Evolutionary conservation across 1,139 yeast species (phyloP).

Genomic region (Suhomyces panamericanus): DNA sequence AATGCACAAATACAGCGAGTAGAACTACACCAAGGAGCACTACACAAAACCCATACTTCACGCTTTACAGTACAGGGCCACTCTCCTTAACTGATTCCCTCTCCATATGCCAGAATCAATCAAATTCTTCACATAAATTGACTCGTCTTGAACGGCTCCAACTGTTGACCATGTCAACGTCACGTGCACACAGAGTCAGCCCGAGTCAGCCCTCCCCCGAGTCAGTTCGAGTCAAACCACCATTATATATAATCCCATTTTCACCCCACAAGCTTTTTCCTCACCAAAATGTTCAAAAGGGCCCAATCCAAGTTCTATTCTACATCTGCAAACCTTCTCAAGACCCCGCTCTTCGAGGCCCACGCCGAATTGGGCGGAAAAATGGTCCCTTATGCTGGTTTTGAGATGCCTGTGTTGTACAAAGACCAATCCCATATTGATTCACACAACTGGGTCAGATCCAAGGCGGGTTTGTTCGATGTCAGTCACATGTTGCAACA

Average conservation of each 20-base stretch:
- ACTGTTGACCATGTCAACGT: background rate
- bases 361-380: constrained; percentile 81
- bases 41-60: no score
- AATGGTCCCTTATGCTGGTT: constrained; percentile 95
- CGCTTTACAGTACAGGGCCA: no score
- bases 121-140: no score
- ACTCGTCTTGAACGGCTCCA: no score
- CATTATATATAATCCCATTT: constrained; percentile 1
- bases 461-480: constrained; percentile 86
- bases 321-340: constrained; percentile 32
- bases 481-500: constrained; percentile 98
- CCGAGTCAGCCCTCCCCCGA: background rate
- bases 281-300: constrained; percentile 14
- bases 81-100: no score
- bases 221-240: constrained; percentile 9
- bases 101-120: no score
- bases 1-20: no score
- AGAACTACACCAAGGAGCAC: no score
- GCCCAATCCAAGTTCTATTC: constrained; percentile 25
- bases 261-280: constrained; percentile 1
- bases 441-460: constrained; percentile 92
- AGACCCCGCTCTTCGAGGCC: constrained; percentile 80
- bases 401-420: constrained; percentile 89
- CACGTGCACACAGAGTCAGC: background rate
- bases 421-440: constrained; percentile 81